Evolutionary conservation across 306 rosid species (phyloP), one percentile per base, ranked within the genome.

Genomic region (Trifolium dubium): DNA sequence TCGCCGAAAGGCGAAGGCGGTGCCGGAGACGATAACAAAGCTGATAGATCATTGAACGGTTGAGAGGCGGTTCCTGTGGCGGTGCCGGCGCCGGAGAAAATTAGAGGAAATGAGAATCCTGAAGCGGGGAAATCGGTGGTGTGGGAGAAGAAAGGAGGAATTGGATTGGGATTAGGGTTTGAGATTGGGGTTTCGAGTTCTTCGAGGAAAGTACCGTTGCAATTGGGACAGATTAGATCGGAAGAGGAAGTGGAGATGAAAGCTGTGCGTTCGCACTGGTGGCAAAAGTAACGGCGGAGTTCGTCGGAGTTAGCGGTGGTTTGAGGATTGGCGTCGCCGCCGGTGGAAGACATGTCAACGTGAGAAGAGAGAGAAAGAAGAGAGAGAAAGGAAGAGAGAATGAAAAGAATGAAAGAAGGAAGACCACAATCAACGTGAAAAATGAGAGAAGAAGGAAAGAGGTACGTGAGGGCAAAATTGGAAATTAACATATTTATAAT

Each of bases 181-280:
- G 86, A 81, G 76, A 43, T 78, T 39, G 90, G 85, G 60, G 44
- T 62, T 74, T 89, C 96, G 64, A 90, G 73, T 77, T 92, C 98
- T 75, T 92, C 98, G 59, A 92, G 72, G 65, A 90, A 92, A 35
- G 85, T 87, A 3, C 80, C 86, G 65, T 67, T 72, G 85, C 98
- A 92, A 47, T 43, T 32, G 60, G 98, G 97, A 64, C 98, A 92
- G 69, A 69, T 3, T 41, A 90, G 86, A 75, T 92, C 97, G 59
- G 86, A 58, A 71, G 95, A 68, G 64, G 92, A 55, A 14, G 89
- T 87, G 49, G 64, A 39, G 6, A 92, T 29, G 37, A 78, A 81
- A 34, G 91, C 90, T 11, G 93, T 84, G 72, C 81, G 75, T 49
- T 78, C 44, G 86, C 98, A 92, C 84, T 86, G 77, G 80, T 92